Evolutionary conservation across 2,329 filamentous ascomycete species (phyloP).

Genomic region (Fusarium sublunatum): DNA sequence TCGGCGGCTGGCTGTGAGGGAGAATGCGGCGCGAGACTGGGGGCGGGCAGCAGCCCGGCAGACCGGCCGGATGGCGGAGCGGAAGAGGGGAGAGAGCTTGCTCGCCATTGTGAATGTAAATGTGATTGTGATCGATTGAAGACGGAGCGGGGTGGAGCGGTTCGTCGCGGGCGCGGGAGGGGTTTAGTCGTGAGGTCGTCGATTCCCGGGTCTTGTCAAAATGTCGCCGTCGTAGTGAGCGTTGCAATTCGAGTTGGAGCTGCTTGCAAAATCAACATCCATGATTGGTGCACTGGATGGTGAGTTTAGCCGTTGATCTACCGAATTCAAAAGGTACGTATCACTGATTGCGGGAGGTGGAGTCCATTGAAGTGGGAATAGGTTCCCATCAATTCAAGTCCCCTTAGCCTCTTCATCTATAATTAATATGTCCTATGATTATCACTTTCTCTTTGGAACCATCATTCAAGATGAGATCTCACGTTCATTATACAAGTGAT

Average conservation of each 20-base stretch:
- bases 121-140: neutral
- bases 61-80: slow-evolving; percentile 73
- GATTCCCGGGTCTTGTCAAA: slow-evolving; percentile 47
- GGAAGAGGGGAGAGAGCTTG: slow-evolving; percentile 80
- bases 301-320: slow-evolving; percentile 23
- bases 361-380: neutral
- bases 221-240: slow-evolving; percentile 49
- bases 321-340: slow-evolving; percentile 19
- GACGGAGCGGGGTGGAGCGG: slow-evolving; percentile 32
- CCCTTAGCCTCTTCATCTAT: too few species aligned
- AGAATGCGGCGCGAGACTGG: slow-evolving; percentile 78
- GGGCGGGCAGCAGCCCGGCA: slow-evolving; percentile 71
- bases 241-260: slow-evolving; percentile 43
- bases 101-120: slow-evolving; percentile 74
- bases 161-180: slow-evolving; percentile 39
- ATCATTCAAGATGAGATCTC: too few species aligned
- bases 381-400: too few species aligned
- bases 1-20: slow-evolving; percentile 71
- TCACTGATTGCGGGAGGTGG: neutral
- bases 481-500: neutral
- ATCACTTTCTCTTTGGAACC: too few species aligned
- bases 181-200: slow-evolving; percentile 41
- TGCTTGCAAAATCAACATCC: slow-evolving; percentile 51
- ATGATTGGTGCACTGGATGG: slow-evolving; percentile 50
- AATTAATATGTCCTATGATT: too few species aligned